Evolutionary conservation across 2,329 filamentous ascomycete genomes (phyloP), one percentile per base, ranked within the genome.

Genomic region (Trichoderma koningii): DNA sequence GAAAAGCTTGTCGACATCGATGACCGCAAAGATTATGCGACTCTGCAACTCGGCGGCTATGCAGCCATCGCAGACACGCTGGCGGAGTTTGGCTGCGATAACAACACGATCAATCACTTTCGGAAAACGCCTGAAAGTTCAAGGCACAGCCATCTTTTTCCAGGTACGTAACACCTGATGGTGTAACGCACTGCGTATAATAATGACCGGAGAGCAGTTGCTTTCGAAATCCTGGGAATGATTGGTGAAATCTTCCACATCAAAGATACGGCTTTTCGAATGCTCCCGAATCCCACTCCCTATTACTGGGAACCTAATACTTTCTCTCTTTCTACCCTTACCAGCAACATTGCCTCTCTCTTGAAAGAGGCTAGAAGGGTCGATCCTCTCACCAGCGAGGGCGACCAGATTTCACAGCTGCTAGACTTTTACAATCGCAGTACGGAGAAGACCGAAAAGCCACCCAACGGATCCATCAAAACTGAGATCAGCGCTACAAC

Each of bases 61-160:
- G 52, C 52, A 26, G 52, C 42, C 3, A 55, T 55, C 26, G 52
- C 52, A 23, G 30, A 55, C 23, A 55, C 52, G 9, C 52, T 55
- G 2, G 52, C 52, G 6, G 34, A 23, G 7, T 42, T 55, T 26
- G 52, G 52, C 19, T 55, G 52, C 34, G 52, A 55, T 23, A 55
- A 38, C 34, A 55, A 55, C 30, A 55, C 52, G 7, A 23, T 55
- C 34, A 34, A 34, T 7, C 41, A 55, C 34, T 55, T 55, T 41
- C 21, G 52, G 17, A 55, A 55, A 9, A 55, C 21, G 5, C n/a
- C 30, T 6, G 30, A 42, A 4, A 14, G 23, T 15, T 34, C 52
- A 5, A 34, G 52, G 6, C 52, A 55, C 21, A 42, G 34, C 30
- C 52, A 55, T 55, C 7, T 55, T 17, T 55, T 41, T 7, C 52